phyloP scores from a whole-genome alignment of 1,284 basidiomycete genomes.

The Binderoboletus segoi region DNA sequence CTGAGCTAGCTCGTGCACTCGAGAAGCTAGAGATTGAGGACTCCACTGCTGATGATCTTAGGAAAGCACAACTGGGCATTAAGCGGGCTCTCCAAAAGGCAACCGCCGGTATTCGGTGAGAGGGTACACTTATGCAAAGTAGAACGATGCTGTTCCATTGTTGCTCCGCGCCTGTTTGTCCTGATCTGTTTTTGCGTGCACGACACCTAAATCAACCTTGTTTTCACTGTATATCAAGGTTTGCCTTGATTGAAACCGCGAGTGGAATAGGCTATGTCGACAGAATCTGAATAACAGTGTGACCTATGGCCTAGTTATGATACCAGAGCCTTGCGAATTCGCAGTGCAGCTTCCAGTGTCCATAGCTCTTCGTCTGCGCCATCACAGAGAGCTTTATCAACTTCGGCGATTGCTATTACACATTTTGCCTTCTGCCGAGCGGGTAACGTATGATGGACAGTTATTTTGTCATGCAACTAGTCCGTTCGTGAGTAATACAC shows the following conservation, averaged over 20 bases:
- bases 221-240: slow-evolving; percentile 3
- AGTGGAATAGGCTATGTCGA: neutral
- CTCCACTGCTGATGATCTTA: slow-evolving; percentile 88
- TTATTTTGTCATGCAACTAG: slow-evolving; percentile 90
- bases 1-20: slow-evolving; percentile 93
- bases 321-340: slow-evolving; percentile 67
- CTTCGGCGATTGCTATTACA: slow-evolving; percentile 88
- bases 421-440: slow-evolving; percentile 83
- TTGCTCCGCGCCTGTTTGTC: slow-evolving; percentile 14
- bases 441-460: slow-evolving; percentile 79
- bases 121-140: slow-evolving; percentile 17
- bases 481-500: slow-evolving; percentile 8
- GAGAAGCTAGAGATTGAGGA: slow-evolving; percentile 98
- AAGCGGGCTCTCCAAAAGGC: slow-evolving; percentile 97
- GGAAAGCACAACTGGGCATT: slow-evolving; percentile 89
- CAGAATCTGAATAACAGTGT: neutral
- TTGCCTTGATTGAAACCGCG: neutral
- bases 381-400: slow-evolving; percentile 95
- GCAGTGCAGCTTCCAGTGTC: slow-evolving; percentile 84
- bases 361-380: slow-evolving; percentile 99
- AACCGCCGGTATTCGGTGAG: slow-evolving; percentile 80
- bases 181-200: slow-evolving; percentile 7
- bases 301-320: slow-evolving; percentile 12
- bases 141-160: slow-evolving; percentile 13
- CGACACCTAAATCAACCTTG: slow-evolving; percentile 14